A percentile compares a stretch with the other conserved stretches of the same genome.
Evolutionary conservation across 495 filamentous ascomycete species (phyloP).

Genomic region (Neurospora sp.): DNA sequence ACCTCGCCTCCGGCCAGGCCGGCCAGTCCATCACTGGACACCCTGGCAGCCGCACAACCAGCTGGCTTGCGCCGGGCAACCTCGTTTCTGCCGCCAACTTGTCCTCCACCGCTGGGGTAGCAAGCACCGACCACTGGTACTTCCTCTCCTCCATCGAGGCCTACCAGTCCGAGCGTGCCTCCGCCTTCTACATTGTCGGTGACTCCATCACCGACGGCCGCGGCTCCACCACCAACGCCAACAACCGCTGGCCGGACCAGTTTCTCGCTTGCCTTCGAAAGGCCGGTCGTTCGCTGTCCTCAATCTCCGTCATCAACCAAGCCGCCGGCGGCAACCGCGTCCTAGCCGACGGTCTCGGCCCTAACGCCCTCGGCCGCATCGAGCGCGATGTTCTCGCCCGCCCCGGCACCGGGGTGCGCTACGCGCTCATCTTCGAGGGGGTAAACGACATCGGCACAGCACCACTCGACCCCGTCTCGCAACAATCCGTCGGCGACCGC

Average conservation of each 20-base stretch:
- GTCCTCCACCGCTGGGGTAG: too few species aligned
- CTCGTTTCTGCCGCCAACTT: slow-evolving; percentile 30
- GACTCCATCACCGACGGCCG: slow-evolving; percentile 62
- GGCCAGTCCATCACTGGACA: slow-evolving; percentile 46
- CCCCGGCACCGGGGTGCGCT: slow-evolving; percentile 30
- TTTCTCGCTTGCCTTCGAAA: slow-evolving; percentile 39
- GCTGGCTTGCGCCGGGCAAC: slow-evolving; percentile 41
- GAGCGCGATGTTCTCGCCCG: slow-evolving; percentile 52
- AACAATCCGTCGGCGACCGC: slow-evolving; percentile 33
- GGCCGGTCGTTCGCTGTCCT: slow-evolving; percentile 10
- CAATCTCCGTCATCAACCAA: slow-evolving; percentile 48
- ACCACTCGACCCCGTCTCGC: slow-evolving; percentile 22
- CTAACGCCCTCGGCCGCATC: slow-evolving; percentile 45
- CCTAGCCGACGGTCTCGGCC: slow-evolving; percentile 48
- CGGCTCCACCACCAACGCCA: slow-evolving; percentile 46
- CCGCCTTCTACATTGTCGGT: slow-evolving; percentile 48
- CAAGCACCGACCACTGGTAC: slow-evolving; percentile 34
- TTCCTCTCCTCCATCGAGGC: slow-evolving; percentile 48
- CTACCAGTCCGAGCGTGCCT: slow-evolving; percentile 13
- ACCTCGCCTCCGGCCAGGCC: slow-evolving; percentile 42
- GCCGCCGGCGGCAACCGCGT: slow-evolving; percentile 61
- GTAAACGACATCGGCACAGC: slow-evolving; percentile 56
- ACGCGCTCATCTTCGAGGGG: slow-evolving; percentile 53
- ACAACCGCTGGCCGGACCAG: slow-evolving; percentile 56
- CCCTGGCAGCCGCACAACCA: slow-evolving; percentile 49